phyloP scores from a whole-genome alignment of 2,329 filamentous ascomycete genomes.

The Exophiala sp. region DNA sequence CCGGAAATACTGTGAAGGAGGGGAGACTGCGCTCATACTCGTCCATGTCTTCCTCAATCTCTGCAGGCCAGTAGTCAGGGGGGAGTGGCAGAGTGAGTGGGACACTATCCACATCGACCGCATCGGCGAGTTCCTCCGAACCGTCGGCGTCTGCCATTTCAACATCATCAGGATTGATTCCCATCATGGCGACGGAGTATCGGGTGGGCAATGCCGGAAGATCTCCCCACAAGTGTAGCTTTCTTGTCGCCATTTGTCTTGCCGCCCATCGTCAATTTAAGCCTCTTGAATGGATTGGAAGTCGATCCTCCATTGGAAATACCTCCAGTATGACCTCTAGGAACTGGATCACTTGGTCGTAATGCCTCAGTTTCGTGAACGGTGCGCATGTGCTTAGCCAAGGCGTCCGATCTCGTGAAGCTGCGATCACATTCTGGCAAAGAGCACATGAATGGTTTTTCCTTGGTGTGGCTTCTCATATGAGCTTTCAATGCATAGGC shows the following conservation, averaged over 20 bases:
- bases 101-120: slow-evolving; percentile 34
- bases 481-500: slow-evolving; percentile 94
- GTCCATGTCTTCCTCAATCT: slow-evolving; percentile 40
- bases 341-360: slow-evolving; percentile 54
- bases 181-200: slow-evolving; percentile 11
- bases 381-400: slow-evolving; percentile 97
- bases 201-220: slow-evolving; percentile 26
- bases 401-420: slow-evolving; percentile 89
- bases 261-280: slow-evolving; percentile 29
- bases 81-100: slow-evolving; percentile 32
- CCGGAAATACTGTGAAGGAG: slow-evolving; percentile 40
- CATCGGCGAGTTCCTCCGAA: slow-evolving; percentile 23
- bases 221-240: slow-evolving; percentile 21
- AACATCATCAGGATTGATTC: slow-evolving; percentile 29
- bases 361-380: slow-evolving; percentile 95
- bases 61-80: slow-evolving; percentile 31
- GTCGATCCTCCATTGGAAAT: slow-evolving; percentile 27
- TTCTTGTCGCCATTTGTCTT: slow-evolving; percentile 25
- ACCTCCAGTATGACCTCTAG: slow-evolving; percentile 37
- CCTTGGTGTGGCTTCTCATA: slow-evolving; percentile 94
- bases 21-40: slow-evolving; percentile 40
- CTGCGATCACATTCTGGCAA: slow-evolving; percentile 94
- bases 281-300: slow-evolving; percentile 16
- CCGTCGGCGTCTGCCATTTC: slow-evolving; percentile 30
- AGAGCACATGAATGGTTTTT: slow-evolving; percentile 97